Percentiles rank a stretch among this genome's conserved stretches.
Evolutionary conservation across 2,329 filamentous ascomycete genomes (phyloP).

Genomic region (Aspergillus tamarii): DNA sequence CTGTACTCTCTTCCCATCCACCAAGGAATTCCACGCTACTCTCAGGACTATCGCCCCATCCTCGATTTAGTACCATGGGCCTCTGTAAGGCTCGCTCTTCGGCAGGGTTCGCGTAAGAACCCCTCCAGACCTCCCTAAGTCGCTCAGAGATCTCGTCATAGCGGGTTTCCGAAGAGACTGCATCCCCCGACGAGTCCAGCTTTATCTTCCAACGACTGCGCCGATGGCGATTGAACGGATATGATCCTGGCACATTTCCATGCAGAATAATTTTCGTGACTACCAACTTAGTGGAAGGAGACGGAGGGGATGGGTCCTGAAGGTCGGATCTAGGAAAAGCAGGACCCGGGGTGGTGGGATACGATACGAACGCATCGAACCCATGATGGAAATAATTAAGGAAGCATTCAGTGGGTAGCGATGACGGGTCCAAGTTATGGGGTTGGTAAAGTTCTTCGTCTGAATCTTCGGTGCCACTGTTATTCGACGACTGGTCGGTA

Average conservation of each 20-base stretch:
- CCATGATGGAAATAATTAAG: conserved; percentile 98
- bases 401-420: conserved; percentile 66
- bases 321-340: conserved; percentile 59
- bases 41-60: conserved; percentile 88
- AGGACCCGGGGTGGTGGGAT: conserved; percentile 67
- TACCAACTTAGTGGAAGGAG: conserved; percentile 66
- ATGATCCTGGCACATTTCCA: conserved; percentile 92
- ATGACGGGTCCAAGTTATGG: conserved; percentile 63
- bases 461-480: conserved; percentile 71
- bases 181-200: conserved; percentile 45
- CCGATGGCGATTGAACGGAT: conserved; percentile 93
- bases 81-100: conserved; percentile 58
- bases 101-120: conserved; percentile 60
- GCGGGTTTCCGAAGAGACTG: conserved; percentile 73
- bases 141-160: conserved; percentile 73
- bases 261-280: conserved; percentile 93
- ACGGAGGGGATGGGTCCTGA: conserved; percentile 33
- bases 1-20: conserved; percentile 77
- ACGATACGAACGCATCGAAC: conserved; percentile 90
- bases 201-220: conserved; percentile 83
- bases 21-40: conserved; percentile 85
- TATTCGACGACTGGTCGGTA: conserved; percentile 74
- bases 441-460: conserved; percentile 59
- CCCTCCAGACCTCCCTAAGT: conserved; percentile 71
- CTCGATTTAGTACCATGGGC: conserved; percentile 84